Percentiles rank a stretch among this genome's conserved stretches.
These are phyloP conservation scores for Cytauxzoon felis DNA, from an alignment of 169 alveolate species.

Conservation along the genomic window DNA sequence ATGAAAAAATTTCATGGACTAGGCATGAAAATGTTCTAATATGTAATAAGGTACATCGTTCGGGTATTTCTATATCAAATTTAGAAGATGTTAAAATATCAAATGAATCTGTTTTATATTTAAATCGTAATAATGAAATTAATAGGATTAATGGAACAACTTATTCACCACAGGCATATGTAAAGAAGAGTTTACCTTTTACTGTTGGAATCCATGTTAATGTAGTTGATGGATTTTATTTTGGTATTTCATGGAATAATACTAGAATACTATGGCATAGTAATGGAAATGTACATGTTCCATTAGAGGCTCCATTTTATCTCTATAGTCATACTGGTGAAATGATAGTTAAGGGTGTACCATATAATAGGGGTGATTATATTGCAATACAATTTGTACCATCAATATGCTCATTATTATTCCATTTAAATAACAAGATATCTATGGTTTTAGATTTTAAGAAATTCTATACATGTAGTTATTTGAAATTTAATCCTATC, in stretches of 20 bases:
- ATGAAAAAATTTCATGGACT: too few relatives aligned
- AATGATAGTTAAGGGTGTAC: slow-evolving; percentile 12
- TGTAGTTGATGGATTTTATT: slow-evolving; percentile 5
- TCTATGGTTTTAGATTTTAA: slow-evolving; percentile 77
- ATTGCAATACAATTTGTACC: slow-evolving; percentile 79
- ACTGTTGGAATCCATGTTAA: slow-evolving; percentile 14
- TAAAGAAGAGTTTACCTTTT: neutral
- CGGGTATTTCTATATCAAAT: too few relatives aligned
- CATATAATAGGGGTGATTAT: slow-evolving; percentile 14
- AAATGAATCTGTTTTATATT: too few relatives aligned
- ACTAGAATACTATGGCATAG: slow-evolving; percentile 76
- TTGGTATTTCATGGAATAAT: slow-evolving; percentile 46
- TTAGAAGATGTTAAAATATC: too few relatives aligned
- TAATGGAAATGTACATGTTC: slow-evolving; percentile 67
- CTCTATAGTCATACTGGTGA: slow-evolving; percentile 34
- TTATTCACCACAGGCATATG: too few relatives aligned
- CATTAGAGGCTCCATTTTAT: slow-evolving; percentile 66
- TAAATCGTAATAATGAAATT: too few relatives aligned
- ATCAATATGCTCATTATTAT: slow-evolving; percentile 69
- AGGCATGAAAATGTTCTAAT: too few relatives aligned
- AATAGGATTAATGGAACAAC: too few relatives aligned
- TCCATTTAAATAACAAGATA: slow-evolving; percentile 67
- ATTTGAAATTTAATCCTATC: neutral
- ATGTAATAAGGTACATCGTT: too few relatives aligned
- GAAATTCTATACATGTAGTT: slow-evolving; percentile 53